Conservation (phyloP, 495 filamentous ascomycete species). For the Xanthoparmelia taractica region DNA sequence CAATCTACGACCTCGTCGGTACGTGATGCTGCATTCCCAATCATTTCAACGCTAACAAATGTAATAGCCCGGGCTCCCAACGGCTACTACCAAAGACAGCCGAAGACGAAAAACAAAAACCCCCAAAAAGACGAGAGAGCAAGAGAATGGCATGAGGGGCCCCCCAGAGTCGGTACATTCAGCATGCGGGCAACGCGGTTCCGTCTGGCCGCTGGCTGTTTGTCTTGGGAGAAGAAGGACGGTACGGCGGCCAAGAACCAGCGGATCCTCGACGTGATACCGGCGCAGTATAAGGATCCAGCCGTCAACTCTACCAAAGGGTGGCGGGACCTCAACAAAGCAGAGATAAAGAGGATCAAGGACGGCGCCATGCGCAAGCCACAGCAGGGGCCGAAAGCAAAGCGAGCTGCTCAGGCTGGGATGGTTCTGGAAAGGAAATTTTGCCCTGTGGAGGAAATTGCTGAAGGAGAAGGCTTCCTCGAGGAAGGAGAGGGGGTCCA, state of each 20-base stretch:
- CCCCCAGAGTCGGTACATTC: slow-evolving; percentile 1
- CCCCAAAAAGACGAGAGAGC: not conserved
- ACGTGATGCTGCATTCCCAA: not conserved
- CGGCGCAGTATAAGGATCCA: not conserved
- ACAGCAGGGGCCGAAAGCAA: not conserved
- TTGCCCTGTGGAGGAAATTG: not conserved
- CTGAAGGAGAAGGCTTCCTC: not conserved
- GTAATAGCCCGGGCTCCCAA: not conserved
- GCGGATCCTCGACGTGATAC: not conserved
- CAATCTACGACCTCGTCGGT: slow-evolving; percentile 5
- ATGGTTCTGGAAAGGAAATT: not conserved
- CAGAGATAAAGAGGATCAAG: not conserved
- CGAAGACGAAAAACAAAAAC: not conserved
- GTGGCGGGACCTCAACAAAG: not conserved
- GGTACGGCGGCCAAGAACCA: not conserved
- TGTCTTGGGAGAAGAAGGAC: slow-evolving; percentile 5
- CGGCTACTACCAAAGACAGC: not conserved
- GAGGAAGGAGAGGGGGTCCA: not conserved
- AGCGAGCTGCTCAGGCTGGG: not conserved
- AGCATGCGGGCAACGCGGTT: slow-evolving; percentile 5
- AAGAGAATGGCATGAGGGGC: not conserved
- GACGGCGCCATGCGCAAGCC: not conserved
- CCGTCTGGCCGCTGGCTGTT: not conserved
- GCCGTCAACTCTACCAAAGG: not conserved
- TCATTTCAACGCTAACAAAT: not conserved